Evolutionary conservation across 75 land plant species (phyloP), one percentile per base, ranked within the genome.

Genomic region (Pinus taeda): DNA sequence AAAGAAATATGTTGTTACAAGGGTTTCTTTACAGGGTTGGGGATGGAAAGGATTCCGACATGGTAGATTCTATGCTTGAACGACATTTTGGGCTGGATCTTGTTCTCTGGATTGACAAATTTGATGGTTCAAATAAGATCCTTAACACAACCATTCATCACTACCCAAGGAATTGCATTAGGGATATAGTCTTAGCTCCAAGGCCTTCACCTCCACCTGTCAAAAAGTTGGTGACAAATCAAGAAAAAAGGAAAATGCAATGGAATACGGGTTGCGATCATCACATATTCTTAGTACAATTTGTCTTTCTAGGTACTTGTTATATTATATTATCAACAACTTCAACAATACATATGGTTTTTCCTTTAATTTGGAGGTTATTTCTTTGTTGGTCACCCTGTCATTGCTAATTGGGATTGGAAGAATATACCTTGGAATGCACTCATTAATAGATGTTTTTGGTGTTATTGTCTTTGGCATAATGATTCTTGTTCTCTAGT

Each of bases 351-450:
- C n/a, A n/a, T n/a, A n/a, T n/a, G n/a, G n/a, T n/a, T n/a, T n/a
- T n/a, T n/a, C n/a, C n/a, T n/a, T n/a, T n/a, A n/a, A n/a, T n/a
- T n/a, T n/a, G n/a, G n/a, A n/a, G n/a, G n/a, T n/a, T n/a, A n/a
- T n/a, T n/a, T n/a, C n/a, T n/a, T n/a, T n/a, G n/a, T n/a, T n/a
- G n/a, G n/a, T n/a, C n/a, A n/a, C n/a, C n/a, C n/a, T n/a, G n/a
- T n/a, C n/a, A n/a, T n/a, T n/a, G n/a, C n/a, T n/a, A n/a, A n/a
- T n/a, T n/a, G n/a, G n/a, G n/a, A n/a, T n/a, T n/a, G 99, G 91
- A 77, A 87, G 99, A 77, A 83, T 96, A 15, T 96, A 96, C 72
- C 82, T 96, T 37, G 99, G 99, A 24, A 96, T 96, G 99, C 99
- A 96, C 81, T 84, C 89, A 33, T 81, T 91, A 70, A 80, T 96